Base-by-base conservation (phyloP, 257 asterid species). In the Salvia hispanica region DNA sequence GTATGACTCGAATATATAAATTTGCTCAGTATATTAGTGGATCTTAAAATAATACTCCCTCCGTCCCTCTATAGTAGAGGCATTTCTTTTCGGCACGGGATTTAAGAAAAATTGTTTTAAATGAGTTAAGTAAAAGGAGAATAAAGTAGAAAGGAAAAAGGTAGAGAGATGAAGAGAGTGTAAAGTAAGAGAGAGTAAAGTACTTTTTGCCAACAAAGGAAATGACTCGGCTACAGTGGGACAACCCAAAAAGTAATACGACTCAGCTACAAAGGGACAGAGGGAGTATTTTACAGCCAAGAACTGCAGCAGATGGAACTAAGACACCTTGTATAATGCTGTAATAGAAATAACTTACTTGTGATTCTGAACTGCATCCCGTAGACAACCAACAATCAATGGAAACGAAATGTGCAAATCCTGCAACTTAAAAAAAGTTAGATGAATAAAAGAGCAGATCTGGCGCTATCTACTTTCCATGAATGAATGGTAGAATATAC, bases 301-400 rank as follows among this genome's bases (percentile, higher is more conserved):
- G 28, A 59, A 59, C 14, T 43, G 33, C 9, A 43, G 56, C 40
- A 55, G 61, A 15, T 14, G 16, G 10, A 66, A 25, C 31, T 16
- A 73, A 14, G 51, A 65, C 36, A 68, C 34, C 18, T 48, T 50
- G 34, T 2, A 62, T 59, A 58, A 47, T 39, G 63, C 46, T 60
- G 43, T 58, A 42, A 42, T 44, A 72, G 56, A 44, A 58, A 67
- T 37, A 72, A 79, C 96, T 84, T 85, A 89, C 98, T 73, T 81
- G 74, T 92, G 96, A 75, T 81, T 86, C 72, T 74, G 76, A 67
- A 85, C 79, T 59, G 92, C 91, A 60, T 80, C 78, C 72, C 57
- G 83, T 71, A 92, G 82, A 65, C 48, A 77, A 33, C 76, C 74
- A 69, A 77, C 70, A 74, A 89, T 56, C 77, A 64, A 61, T 40